A percentile compares a stretch with the other conserved stretches of the same genome.
These are phyloP conservation scores for Melanogaster broomeanus DNA, from an alignment of 768 basidiomycete species.

Conservation along the genomic window DNA sequence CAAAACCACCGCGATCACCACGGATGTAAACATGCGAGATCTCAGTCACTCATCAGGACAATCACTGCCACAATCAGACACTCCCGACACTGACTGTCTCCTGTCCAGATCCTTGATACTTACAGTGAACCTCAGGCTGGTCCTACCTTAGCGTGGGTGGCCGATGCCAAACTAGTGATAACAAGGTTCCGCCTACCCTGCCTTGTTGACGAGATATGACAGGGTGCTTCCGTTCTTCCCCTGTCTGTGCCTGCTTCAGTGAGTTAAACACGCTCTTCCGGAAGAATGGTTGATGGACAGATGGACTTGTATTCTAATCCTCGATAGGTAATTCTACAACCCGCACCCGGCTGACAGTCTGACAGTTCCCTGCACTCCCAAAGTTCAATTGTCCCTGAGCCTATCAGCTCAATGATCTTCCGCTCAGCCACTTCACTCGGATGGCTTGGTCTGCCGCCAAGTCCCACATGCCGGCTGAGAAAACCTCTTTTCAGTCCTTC, in stretches of 20 bases:
- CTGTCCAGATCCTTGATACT: too few species aligned
- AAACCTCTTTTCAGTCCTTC: background rate
- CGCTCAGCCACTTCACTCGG: background rate
- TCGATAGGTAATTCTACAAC: conserved; percentile 9
- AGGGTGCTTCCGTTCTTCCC: background rate
- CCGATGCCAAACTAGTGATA: background rate
- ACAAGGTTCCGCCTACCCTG: background rate
- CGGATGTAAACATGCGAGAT: too few species aligned
- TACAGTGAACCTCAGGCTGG: too few species aligned
- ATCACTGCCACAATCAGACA: too few species aligned
- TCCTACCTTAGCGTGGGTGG: too few species aligned
- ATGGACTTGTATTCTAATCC: background rate
- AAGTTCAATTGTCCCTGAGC: conserved; percentile 3
- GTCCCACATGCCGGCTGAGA: background rate
- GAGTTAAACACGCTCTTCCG: background rate
- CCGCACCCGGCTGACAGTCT: background rate
- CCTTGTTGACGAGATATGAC: too few species aligned
- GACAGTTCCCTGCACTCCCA: background rate
- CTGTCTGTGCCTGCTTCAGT: conserved; percentile 15
- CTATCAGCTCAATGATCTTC: background rate
- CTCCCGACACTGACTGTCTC: too few species aligned
- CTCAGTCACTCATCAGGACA: too few species aligned
- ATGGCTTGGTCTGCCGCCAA: background rate
- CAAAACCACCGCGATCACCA: too few species aligned
- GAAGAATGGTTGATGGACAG: background rate